These are phyloP conservation scores for Termitomyces sp. DNA, from an alignment of 768 basidiomycete species.

Conservation along the genomic window DNA sequence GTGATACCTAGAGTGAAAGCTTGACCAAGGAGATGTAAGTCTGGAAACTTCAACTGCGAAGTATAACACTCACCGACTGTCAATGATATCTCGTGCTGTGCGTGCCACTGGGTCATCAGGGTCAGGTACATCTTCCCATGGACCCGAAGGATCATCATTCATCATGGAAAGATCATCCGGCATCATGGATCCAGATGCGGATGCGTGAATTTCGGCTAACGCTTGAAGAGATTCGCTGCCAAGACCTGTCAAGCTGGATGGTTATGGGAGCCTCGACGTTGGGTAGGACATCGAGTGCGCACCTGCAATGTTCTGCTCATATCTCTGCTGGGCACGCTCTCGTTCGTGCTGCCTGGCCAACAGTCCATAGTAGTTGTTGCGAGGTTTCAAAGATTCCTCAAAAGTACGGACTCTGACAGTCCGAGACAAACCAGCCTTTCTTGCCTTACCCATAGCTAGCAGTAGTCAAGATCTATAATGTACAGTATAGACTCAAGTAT, in stretches of 20 bases:
- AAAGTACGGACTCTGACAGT: neutral
- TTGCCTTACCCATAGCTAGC: neutral
- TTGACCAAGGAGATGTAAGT: neutral
- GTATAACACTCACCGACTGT: neutral
- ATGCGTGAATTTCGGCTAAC: neutral
- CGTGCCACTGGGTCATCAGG: neutral
- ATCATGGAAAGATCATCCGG: neutral
- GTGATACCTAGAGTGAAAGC: too few relatives aligned
- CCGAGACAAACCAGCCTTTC: neutral
- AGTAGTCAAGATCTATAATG: neutral
- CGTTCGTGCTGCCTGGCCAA: neutral
- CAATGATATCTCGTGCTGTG: neutral
- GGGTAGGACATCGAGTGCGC: neutral
- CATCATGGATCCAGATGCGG: neutral
- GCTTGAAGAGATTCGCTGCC: neutral
- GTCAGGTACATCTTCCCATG: neutral
- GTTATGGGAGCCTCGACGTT: neutral
- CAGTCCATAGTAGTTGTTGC: neutral
- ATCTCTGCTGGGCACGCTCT: neutral
- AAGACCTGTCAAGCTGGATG: neutral
- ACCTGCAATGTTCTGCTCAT: neutral
- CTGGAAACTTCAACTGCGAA: neutral
- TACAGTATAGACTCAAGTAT: neutral
- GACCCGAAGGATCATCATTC: neutral
- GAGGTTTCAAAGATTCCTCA: neutral